A percentile compares a stretch with the other conserved stretches of the same genome.
phyloP scores from a whole-genome alignment of 2,329 filamentous ascomycete genomes.

The Neonectria faginata region DNA sequence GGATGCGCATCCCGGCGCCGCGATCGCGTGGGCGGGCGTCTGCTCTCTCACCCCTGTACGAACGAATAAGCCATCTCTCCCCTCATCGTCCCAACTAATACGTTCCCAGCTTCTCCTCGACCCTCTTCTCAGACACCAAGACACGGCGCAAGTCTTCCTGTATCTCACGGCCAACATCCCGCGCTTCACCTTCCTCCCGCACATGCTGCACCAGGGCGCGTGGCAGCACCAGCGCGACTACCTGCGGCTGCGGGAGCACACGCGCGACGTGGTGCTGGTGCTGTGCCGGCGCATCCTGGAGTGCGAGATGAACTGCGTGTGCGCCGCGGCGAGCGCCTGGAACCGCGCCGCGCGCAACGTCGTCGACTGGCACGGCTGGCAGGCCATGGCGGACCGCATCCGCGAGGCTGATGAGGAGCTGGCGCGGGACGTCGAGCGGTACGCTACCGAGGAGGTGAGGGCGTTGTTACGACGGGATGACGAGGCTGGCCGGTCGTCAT shows the following conservation, averaged over 20 bases:
- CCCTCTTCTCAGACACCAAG: conserved; percentile 49
- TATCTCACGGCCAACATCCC: conserved; percentile 50
- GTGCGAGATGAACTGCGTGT: conserved; percentile 56
- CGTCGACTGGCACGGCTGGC: conserved; percentile 51
- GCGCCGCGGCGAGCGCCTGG: conserved; percentile 53
- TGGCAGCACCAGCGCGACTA: conserved; percentile 34
- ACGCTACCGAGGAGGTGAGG: conserved; percentile 34
- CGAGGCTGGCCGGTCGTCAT: conserved; percentile 8
- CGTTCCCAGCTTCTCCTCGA: conserved; percentile 50
- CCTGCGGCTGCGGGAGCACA: conserved; percentile 34
- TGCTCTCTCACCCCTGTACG: conserved; percentile 53
- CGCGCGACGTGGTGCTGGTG: conserved; percentile 41
- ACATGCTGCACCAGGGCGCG: conserved; percentile 40
- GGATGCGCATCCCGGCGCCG: conserved; percentile 45
- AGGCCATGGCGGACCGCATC: conserved; percentile 44
- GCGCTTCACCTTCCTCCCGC: conserved; percentile 51
- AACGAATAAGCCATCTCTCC: conserved; percentile 23
- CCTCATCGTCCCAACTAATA: conserved; percentile 1
- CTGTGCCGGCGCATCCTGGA: conserved; percentile 51
- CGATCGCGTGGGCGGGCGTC: conserved; percentile 52
- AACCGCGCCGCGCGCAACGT: conserved; percentile 53
- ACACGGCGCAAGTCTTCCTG: conserved; percentile 47
- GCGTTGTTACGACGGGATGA: conserved; percentile 34
- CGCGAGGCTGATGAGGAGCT: conserved; percentile 45
- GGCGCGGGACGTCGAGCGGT: conserved; percentile 36